Evolutionary conservation across 2,329 filamentous ascomycete genomes (phyloP).

Genomic region (Ceratocystis harringtonii): DNA sequence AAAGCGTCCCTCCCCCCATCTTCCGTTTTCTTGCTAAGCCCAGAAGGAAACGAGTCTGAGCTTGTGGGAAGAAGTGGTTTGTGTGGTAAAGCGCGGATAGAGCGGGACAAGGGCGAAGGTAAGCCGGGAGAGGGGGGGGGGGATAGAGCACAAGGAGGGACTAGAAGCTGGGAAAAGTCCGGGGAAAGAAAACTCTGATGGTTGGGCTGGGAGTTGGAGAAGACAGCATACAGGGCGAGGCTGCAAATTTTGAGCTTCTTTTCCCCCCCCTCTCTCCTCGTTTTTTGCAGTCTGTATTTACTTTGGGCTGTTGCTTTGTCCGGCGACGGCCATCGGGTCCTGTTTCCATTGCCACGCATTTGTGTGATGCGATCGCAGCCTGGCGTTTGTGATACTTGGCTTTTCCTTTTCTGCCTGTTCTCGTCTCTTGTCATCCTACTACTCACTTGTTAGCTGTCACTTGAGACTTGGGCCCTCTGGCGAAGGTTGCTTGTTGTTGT

Average conservation of each 20-base stretch:
- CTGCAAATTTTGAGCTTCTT: not conserved
- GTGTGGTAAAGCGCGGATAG: not conserved
- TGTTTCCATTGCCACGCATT: too few relatives aligned
- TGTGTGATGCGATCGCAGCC: too few relatives aligned
- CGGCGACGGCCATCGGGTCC: too few relatives aligned
- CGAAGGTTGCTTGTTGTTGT: not conserved
- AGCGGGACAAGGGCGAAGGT: not conserved
- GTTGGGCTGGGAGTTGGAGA: not conserved
- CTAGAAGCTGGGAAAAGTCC: not conserved
- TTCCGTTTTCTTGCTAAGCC: not conserved
- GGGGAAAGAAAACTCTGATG: not conserved
- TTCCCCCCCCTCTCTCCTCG: too few relatives aligned
- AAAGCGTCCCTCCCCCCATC: not conserved
- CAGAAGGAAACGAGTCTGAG: not conserved
- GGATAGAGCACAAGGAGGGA: not conserved
- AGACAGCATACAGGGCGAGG: not conserved
- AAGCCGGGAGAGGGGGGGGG: not conserved
- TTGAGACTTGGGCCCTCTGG: not conserved
- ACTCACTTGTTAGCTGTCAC: not conserved
- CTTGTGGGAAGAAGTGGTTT: not conserved
- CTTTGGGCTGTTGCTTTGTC: too few relatives aligned
- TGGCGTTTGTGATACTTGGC: too few relatives aligned
- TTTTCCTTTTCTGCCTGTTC: too few relatives aligned
- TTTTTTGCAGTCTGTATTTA: too few relatives aligned
- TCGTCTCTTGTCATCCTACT: not conserved